phyloP scores from a whole-genome alignment of 768 basidiomycete species.

The Ramaria sp. region DNA sequence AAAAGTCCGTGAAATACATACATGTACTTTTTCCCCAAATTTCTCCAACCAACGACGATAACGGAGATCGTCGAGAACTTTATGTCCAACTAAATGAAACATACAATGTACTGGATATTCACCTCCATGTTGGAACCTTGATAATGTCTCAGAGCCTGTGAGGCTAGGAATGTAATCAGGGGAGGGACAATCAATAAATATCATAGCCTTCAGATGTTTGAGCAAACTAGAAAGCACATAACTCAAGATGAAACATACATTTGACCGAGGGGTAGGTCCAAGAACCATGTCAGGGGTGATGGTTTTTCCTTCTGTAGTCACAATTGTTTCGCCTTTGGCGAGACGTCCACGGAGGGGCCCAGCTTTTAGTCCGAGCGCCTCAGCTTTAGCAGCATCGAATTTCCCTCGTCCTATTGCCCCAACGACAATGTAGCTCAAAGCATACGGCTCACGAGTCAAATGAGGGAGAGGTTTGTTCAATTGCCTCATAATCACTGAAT shows the following conservation, averaged over 20 bases:
- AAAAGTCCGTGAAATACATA: constrained; percentile 24
- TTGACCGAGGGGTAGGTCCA: constrained; percentile 12
- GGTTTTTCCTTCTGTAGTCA: constrained; percentile 30
- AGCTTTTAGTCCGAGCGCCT: constrained; percentile 46
- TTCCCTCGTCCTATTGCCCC: constrained; percentile 44
- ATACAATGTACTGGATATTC: constrained; percentile 37
- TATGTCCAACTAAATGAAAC: constrained; percentile 63
- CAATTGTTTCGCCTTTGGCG: constrained; percentile 54
- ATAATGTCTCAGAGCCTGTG: constrained; percentile 34
- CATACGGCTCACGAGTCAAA: neutral
- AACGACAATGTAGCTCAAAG: constrained; percentile 25
- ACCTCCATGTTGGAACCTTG: constrained; percentile 32
- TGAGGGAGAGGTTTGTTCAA: constrained; percentile 4
- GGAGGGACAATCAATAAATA: constrained; percentile 67
- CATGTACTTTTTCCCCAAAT: constrained; percentile 51
- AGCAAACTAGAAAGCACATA: constrained; percentile 13
- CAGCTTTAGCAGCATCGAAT: constrained; percentile 60
- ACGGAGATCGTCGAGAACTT: constrained; percentile 54
- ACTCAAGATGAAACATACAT: constrained; percentile 15
- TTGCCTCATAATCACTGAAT: neutral
- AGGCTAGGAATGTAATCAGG: constrained; percentile 43
- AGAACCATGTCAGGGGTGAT: constrained; percentile 19
- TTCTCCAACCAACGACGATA: constrained; percentile 66
- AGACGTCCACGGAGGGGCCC: constrained; percentile 51
- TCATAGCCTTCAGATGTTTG: constrained; percentile 32